Percentiles rank a stretch among this genome's conserved stretches.
phyloP scores from a whole-genome alignment of 306 rosid genomes.

The Fragaria iinumae region DNA sequence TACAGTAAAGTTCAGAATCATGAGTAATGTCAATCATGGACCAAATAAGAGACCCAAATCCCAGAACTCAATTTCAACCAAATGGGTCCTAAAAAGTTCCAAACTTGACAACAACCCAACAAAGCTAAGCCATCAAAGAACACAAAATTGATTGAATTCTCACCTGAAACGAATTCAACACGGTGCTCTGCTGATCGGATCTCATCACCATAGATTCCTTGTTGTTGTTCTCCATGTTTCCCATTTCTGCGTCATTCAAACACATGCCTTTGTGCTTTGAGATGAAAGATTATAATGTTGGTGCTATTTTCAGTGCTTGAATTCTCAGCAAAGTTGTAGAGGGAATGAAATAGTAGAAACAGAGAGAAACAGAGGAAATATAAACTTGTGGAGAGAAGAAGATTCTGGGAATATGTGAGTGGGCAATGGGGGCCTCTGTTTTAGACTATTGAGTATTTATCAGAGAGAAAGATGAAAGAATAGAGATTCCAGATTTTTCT shows the following conservation, averaged over 20 bases:
- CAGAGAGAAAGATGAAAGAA: conserved; percentile 25
- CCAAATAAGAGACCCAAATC: not conserved
- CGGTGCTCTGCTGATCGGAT: conserved; percentile 32
- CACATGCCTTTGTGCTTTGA: conserved; percentile 46
- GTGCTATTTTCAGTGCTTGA: conserved; percentile 27
- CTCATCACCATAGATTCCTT: conserved; percentile 35
- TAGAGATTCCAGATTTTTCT: conserved; percentile 49
- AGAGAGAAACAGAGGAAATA: conserved; percentile 11
- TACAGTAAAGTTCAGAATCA: not conserved
- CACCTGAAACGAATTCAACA: conserved; percentile 61
- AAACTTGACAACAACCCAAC: conserved; percentile 15
- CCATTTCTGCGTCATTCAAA: conserved; percentile 57
- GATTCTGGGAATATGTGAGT: conserved; percentile 64
- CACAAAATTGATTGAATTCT: conserved; percentile 11
- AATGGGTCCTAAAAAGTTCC: conserved; percentile 4
- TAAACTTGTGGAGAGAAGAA: conserved; percentile 25
- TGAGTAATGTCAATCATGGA: not conserved
- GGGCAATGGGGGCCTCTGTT: conserved; percentile 29
- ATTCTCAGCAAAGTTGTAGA: conserved; percentile 35
- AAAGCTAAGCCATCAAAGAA: conserved; percentile 14
- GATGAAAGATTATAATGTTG: not conserved
- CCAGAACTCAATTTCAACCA: conserved; percentile 16
- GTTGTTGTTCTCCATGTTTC: conserved; percentile 32
- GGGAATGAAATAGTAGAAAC: conserved; percentile 35
- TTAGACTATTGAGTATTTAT: conserved; percentile 12